Evolutionary conservation across 306 rosid species (phyloP), one percentile per base, ranked within the genome.

Genomic region (Gleditsia sinensis): DNA sequence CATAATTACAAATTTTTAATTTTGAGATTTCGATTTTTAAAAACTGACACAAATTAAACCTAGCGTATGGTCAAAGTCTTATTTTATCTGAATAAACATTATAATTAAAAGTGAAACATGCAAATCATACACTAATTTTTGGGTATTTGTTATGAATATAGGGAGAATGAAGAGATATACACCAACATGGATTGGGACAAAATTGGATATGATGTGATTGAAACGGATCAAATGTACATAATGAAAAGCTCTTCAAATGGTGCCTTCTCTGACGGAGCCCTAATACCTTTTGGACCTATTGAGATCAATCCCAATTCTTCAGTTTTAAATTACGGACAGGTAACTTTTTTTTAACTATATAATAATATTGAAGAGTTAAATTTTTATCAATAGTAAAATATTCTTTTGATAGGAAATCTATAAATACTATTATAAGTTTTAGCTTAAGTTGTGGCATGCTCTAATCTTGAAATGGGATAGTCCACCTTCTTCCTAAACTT

Each of bases 261-360:
- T 2, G 19, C 21, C 30, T 81, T 69, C 57, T 62, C 84, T 5
- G 13, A 69, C 1, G 84, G 84, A 11, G 14, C 17, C 23, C 74
- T 81, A 0, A 16, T 39, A 20, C 84, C 84, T 7, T 81, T 30
- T 57, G 84, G 84, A 43, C 62, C 63, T 56, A 2, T 81, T 43
- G 57, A 54, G 5, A 69, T 81, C 5, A 32, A 21, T 11, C 75
- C 78, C 6, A 23, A 76, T 55, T 62, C 78, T 71, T 3, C 81
- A 43, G 69, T 81, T 46, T 24, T 75, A 28, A 81, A 70, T 34
- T 75, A 81, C 4, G 81, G 84, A 55, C 84, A 81, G 80, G 83
- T 80, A 7, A 65, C 17, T 0, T 39, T 16, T 23, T 32, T n/a
- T 13, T 27, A 32, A 32, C 32, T 33, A 40, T 57, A 9, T 19